These are phyloP conservation scores for Mrakia gelida DNA, from an alignment of 768 basidiomycete species.

Conservation along the genomic window DNA sequence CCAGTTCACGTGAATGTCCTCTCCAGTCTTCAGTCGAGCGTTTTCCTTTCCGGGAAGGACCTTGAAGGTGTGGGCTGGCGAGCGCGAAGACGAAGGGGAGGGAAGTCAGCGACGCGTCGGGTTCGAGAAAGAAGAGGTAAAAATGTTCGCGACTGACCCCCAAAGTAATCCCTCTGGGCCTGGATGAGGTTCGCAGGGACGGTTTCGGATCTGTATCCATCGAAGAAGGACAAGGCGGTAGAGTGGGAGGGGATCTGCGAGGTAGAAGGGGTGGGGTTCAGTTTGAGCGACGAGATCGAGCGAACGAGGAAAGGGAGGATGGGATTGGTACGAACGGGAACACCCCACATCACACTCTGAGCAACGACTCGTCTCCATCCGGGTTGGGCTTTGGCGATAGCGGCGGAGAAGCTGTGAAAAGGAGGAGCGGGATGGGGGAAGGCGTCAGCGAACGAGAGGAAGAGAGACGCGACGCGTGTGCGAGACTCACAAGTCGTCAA, in stretches of 20 bases:
- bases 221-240: slow-evolving; percentile 78
- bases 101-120: slow-evolving; percentile 41
- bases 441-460: too few species aligned
- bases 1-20: slow-evolving; percentile 98
- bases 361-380: slow-evolving; percentile 98
- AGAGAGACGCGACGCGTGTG: too few species aligned
- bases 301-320: slow-evolving; percentile 44
- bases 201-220: slow-evolving; percentile 93
- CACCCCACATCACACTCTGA: slow-evolving; percentile 53
- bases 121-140: too few species aligned
- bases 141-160: too few species aligned
- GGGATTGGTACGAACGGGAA: slow-evolving; percentile 59
- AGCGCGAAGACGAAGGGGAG: too few species aligned
- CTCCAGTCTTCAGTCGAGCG: slow-evolving; percentile 65
- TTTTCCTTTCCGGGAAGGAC: slow-evolving; percentile 90
- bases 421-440: too few species aligned
- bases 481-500: slow-evolving; percentile 65
- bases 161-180: slow-evolving; percentile 98
- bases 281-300: too few species aligned
- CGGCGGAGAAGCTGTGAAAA: slow-evolving; percentile 46
- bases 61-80: slow-evolving; percentile 73
- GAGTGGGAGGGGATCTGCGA: not conserved
- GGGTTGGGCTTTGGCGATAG: slow-evolving; percentile 88
- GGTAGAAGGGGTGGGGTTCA: too few species aligned
- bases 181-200: slow-evolving; percentile 93